Conservation (phyloP, 345 rosid species). For the Citrus hindsii region DNA sequence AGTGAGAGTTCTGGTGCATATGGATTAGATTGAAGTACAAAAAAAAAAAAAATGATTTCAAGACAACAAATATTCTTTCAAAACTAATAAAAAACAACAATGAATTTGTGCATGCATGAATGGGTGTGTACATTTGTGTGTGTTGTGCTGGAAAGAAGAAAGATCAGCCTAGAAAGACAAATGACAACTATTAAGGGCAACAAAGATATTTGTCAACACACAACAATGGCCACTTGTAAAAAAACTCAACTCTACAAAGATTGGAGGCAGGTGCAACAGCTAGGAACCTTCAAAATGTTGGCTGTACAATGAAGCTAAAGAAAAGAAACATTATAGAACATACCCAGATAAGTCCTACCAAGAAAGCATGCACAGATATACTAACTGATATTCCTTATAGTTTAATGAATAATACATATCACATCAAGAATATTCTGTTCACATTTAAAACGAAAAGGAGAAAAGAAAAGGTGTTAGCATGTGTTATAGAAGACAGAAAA, state of each 20-base stretch:
- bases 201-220: constrained; percentile 19
- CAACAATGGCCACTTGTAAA: constrained; percentile 9
- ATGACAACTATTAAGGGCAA: constrained; percentile 40
- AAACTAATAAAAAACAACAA: background rate
- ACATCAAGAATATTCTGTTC: constrained; percentile 8
- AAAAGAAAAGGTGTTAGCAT: background rate
- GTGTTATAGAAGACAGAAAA: constrained; percentile 1
- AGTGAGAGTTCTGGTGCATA: background rate
- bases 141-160: constrained; percentile 44
- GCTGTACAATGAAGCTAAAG: constrained; percentile 23
- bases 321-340: background rate
- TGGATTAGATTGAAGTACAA: background rate
- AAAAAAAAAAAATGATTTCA: background rate
- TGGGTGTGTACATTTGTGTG: background rate
- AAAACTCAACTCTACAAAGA: background rate
- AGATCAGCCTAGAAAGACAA: constrained; percentile 35
- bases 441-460: constrained; percentile 11
- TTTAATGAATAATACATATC: background rate
- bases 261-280: constrained; percentile 38
- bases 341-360: background rate
- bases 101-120: constrained; percentile 6
- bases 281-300: constrained; percentile 28
- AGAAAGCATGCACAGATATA: background rate
- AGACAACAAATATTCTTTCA: constrained; percentile 1
- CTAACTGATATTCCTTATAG: background rate